A percentile compares a stretch with the other conserved stretches of the same genome.
phyloP scores from a whole-genome alignment of 129 eudicot genomes.

The Pulicaria dysenterica region DNA sequence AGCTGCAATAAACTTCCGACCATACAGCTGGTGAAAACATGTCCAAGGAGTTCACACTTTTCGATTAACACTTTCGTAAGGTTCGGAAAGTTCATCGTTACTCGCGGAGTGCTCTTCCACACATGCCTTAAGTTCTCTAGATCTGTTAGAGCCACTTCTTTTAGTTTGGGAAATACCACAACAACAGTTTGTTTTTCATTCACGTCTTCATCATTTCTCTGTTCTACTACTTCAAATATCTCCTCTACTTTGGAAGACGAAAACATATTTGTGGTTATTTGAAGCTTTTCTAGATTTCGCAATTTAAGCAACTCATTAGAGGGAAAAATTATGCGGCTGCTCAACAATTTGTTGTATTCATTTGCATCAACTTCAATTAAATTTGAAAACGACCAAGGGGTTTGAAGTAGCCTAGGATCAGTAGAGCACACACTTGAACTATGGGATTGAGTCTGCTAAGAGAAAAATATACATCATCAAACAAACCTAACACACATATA shows the following conservation, averaged over 20 bases:
- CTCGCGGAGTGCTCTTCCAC: constrained; percentile 1
- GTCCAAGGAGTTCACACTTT: not conserved
- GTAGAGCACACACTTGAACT: too few relatives aligned
- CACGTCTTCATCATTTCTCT: not conserved
- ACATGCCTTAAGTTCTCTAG: not conserved
- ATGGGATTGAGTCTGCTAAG: too few relatives aligned
- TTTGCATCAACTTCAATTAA: too few relatives aligned
- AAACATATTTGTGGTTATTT: too few relatives aligned
- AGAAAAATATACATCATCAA: too few relatives aligned
- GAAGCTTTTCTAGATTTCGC: not conserved
- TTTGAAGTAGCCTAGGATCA: too few relatives aligned
- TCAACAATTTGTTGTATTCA: too few relatives aligned
- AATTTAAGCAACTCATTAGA: not conserved
- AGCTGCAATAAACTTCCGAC: not conserved
- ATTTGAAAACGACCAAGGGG: too few relatives aligned
- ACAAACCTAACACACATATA: too few relatives aligned
- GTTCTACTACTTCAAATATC: not conserved
- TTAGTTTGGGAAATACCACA: not conserved
- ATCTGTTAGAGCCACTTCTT: not conserved
- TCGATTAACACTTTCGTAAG: not conserved
- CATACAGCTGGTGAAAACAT: constrained; percentile 1
- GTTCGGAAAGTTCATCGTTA: not conserved
- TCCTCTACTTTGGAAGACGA: not conserved
- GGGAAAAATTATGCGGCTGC: not conserved
- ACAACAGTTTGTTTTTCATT: not conserved